These are phyloP conservation scores for Phytopythium oedochilum DNA, from an alignment of 352 stramenopile species.

Conservation along the genomic window DNA sequence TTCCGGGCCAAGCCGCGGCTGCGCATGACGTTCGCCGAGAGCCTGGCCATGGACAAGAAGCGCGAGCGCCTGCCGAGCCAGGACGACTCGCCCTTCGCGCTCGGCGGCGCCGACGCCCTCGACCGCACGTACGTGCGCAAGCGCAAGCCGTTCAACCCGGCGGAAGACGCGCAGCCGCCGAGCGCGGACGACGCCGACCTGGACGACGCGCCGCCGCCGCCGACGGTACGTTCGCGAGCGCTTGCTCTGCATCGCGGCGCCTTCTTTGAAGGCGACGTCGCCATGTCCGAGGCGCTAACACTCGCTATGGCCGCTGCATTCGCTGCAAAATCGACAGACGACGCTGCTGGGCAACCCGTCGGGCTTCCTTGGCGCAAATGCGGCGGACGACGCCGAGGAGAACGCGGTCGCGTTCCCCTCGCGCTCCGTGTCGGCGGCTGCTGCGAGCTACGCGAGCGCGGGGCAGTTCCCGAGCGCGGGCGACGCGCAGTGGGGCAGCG, in stretches of 20 bases:
- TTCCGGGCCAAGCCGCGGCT: slow-evolving; percentile 23
- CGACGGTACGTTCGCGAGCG: slow-evolving; percentile 33
- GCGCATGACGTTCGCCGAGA: slow-evolving; percentile 62
- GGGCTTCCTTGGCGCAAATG: slow-evolving; percentile 32
- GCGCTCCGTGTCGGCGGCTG: slow-evolving; percentile 6
- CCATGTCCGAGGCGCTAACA: too few species aligned
- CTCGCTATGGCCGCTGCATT: neutral
- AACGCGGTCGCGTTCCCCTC: slow-evolving; percentile 12
- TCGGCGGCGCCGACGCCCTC: slow-evolving; percentile 30
- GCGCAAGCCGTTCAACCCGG: slow-evolving; percentile 32
- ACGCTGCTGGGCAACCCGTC: slow-evolving; percentile 36
- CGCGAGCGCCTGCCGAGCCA: slow-evolving; percentile 30
- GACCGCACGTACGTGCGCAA: slow-evolving; percentile 41
- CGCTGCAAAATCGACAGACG: too few species aligned
- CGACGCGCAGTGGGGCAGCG: slow-evolving; percentile 68
- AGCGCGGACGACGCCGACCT: slow-evolving; percentile 23
- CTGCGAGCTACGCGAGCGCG: slow-evolving; percentile 13
- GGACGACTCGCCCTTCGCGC: slow-evolving; percentile 65
- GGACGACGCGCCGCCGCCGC: slow-evolving; percentile 49
- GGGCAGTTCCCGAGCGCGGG: slow-evolving; percentile 45
- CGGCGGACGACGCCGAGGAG: slow-evolving; percentile 19
- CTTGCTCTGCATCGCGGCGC: too few species aligned
- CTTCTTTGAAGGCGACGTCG: too few species aligned
- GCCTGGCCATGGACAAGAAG: slow-evolving; percentile 61
- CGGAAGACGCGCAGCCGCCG: slow-evolving; percentile 1